These are phyloP conservation scores for Quercus variabilis DNA, from an alignment of 306 rosid species.

Conservation along the genomic window DNA sequence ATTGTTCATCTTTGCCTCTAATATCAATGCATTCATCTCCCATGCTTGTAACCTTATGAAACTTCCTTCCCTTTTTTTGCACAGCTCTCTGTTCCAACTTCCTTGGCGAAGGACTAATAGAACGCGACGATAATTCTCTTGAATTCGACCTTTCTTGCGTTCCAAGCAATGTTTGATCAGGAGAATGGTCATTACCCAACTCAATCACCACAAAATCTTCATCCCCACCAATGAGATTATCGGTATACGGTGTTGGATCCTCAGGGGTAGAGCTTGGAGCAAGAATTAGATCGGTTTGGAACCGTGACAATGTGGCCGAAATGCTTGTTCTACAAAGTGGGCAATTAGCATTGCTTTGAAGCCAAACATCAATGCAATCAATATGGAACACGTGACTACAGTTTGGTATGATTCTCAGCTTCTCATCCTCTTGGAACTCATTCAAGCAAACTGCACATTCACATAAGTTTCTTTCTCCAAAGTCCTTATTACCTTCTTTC, in stretches of 20 bases:
- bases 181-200: slow-evolving; percentile 35
- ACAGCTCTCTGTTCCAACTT: slow-evolving; percentile 29
- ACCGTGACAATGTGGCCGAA: slow-evolving; percentile 39
- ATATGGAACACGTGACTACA: slow-evolving; percentile 85
- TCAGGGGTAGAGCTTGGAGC: slow-evolving; percentile 31
- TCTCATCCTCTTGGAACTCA: slow-evolving; percentile 75
- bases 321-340: slow-evolving; percentile 87
- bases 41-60: slow-evolving; percentile 69
- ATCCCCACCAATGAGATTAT: slow-evolving; percentile 30
- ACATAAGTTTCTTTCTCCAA: slow-evolving; percentile 23
- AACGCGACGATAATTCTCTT: slow-evolving; percentile 25
- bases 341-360: slow-evolving; percentile 85
- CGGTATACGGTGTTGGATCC: slow-evolving; percentile 27
- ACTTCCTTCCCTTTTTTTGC: slow-evolving; percentile 45
- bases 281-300: slow-evolving; percentile 44
- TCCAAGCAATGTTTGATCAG: slow-evolving; percentile 27
- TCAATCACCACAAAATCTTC: slow-evolving; percentile 83
- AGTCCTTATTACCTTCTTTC: slow-evolving; percentile 23
- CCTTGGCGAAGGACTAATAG: slow-evolving; percentile 41
- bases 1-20: slow-evolving; percentile 73
- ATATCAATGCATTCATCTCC: slow-evolving; percentile 86
- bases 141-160: slow-evolving; percentile 28
- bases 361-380: slow-evolving; percentile 96
- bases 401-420: slow-evolving; percentile 74
- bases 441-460: slow-evolving; percentile 92